Evolutionary conservation across 1,139 yeast genomes (phyloP).

Genomic region (Geotrichum restrictum): DNA sequence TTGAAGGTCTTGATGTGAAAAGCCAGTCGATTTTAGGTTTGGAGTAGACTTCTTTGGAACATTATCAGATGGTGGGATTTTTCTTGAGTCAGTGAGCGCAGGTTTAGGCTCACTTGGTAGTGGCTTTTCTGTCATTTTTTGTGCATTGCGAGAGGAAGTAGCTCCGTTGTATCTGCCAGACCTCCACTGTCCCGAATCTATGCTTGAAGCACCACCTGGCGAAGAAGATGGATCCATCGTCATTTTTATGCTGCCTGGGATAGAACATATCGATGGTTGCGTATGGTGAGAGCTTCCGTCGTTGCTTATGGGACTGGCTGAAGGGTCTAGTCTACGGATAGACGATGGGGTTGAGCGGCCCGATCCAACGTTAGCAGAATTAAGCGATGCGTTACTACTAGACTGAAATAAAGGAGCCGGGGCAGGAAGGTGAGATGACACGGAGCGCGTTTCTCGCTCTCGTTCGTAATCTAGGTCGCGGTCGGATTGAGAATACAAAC

Average conservation of each 20-base stretch:
- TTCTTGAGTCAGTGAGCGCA: background rate
- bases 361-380: background rate
- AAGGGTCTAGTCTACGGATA: constrained; percentile 5
- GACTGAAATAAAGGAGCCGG: constrained; percentile 15
- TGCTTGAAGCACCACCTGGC: constrained; percentile 1
- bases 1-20: background rate
- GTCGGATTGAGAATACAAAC: constrained; percentile 12
- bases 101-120: constrained; percentile 1
- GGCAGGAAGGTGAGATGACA: constrained; percentile 14
- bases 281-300: constrained; percentile 11
- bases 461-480: constrained; percentile 8
- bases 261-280: constrained; percentile 9
- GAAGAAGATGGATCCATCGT: constrained; percentile 8
- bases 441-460: constrained; percentile 11
- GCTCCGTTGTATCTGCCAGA: constrained; percentile 1
- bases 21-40: background rate
- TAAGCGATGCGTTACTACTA: background rate
- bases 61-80: background rate
- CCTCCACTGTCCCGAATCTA: constrained; percentile 5
- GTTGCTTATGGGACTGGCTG: constrained; percentile 12
- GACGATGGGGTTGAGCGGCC: constrained; percentile 11
- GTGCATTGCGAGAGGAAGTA: background rate
- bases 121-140: background rate
- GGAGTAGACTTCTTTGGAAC: background rate
- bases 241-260: constrained; percentile 1